Percentiles rank a stretch among this genome's conserved stretches.
Conservation (phyloP, 352 stramenopile species). For the Pythium grandisporangium region DNA sequence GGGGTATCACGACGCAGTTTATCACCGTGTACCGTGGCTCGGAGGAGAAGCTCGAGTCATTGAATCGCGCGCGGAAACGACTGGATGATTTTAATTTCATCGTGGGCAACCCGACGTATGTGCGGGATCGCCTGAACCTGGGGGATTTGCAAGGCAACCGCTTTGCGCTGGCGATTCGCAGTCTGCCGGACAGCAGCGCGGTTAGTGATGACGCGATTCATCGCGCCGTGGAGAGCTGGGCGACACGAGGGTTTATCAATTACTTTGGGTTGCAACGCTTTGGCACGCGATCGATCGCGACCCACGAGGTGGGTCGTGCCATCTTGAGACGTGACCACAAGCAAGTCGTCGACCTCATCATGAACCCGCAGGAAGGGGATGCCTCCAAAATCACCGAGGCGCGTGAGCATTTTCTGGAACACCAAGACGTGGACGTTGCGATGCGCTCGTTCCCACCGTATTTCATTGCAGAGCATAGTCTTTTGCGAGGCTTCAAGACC, state of each 20-base stretch:
- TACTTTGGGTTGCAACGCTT: conserved; percentile 98
- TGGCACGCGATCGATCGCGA: conserved; percentile 85
- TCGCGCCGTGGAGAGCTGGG: conserved; percentile 63
- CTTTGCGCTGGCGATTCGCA: conserved; percentile 93
- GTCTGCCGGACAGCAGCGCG: conserved; percentile 48
- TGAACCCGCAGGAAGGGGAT: conserved; percentile 74
- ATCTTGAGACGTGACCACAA: conserved; percentile 92
- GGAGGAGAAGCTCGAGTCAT: conserved; percentile 65
- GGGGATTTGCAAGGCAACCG: conserved; percentile 91
- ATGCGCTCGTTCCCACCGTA: conserved; percentile 65
- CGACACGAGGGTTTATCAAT: conserved; percentile 92
- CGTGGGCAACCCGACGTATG: conserved; percentile 91
- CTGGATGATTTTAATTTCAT: conserved; percentile 85
- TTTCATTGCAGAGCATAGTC: conserved; percentile 67
- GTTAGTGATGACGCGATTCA: conserved; percentile 61
- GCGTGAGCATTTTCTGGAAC: conserved; percentile 49
- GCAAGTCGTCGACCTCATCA: conserved; percentile 85
- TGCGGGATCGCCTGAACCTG: conserved; percentile 85
- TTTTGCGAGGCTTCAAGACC: conserved; percentile 51
- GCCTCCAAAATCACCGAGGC: conserved; percentile 66
- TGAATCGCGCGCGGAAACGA: conserved; percentile 60
- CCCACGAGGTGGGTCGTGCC: conserved; percentile 87
- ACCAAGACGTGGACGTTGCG: conserved; percentile 42
- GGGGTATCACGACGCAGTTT: conserved; percentile 93
- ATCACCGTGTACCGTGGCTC: conserved; percentile 85